These are phyloP conservation scores for Fraxinus xanthoxyloides DNA, from an alignment of 305 asterid genomes.

Conservation along the genomic window DNA sequence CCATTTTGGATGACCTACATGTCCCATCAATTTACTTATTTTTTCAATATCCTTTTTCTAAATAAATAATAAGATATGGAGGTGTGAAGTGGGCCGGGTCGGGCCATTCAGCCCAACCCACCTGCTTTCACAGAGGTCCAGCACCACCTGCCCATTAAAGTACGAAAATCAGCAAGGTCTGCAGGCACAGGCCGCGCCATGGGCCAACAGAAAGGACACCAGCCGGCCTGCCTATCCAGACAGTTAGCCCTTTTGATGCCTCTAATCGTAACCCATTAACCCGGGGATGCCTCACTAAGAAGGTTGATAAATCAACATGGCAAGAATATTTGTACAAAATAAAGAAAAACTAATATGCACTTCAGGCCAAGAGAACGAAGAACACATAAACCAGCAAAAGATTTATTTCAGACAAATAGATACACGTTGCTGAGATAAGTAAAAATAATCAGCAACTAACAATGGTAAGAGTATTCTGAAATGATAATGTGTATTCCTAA, in stretches of 20 bases:
- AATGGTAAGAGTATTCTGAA: constrained; percentile 20
- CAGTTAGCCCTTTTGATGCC: background rate
- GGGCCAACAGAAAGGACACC: background rate
- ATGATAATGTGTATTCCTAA: constrained; percentile 19
- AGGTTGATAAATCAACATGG: background rate
- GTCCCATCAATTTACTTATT: too few relatives aligned
- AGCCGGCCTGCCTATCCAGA: background rate
- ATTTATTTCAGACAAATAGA: constrained; percentile 26
- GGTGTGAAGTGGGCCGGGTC: background rate
- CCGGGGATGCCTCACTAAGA: background rate
- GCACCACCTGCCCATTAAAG: background rate
- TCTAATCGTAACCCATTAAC: background rate
- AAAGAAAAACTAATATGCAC: background rate
- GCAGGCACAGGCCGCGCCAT: background rate
- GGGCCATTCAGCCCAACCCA: background rate
- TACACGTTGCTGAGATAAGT: constrained; percentile 30
- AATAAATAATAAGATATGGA: too few relatives aligned
- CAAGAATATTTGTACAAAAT: background rate
- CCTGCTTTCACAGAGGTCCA: background rate
- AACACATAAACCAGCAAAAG: background rate
- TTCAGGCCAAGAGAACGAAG: background rate
- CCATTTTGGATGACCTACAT: too few relatives aligned
- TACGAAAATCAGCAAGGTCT: background rate
- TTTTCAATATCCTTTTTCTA: too few relatives aligned
- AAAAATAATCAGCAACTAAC: constrained; percentile 31